These are phyloP conservation scores for Talaromyces nanjingensis DNA, from an alignment of 495 filamentous ascomycete genomes.

Conservation along the genomic window DNA sequence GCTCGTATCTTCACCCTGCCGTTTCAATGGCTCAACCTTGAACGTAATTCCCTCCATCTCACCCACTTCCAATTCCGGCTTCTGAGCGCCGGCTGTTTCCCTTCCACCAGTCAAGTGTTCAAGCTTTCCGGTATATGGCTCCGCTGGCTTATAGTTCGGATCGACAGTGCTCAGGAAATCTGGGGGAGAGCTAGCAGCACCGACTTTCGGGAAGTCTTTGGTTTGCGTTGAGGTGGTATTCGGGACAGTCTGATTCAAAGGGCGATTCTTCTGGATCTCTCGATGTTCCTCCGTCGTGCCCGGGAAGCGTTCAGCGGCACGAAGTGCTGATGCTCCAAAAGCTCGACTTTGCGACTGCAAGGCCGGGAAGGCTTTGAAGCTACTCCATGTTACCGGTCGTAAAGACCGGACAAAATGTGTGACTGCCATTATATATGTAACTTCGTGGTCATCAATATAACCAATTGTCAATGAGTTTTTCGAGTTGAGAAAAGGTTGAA, in stretches of 20 bases:
- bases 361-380: not conserved
- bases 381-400: not conserved
- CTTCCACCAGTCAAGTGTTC: constrained; percentile 58
- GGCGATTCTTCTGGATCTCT: constrained; percentile 46
- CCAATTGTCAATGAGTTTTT: not conserved
- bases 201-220: constrained; percentile 54
- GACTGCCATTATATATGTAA: not conserved
- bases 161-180: constrained; percentile 54
- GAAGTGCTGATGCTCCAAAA: constrained; percentile 1
- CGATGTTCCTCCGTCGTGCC: constrained; percentile 40
- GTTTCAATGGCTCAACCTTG: constrained; percentile 78
- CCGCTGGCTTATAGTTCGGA: constrained; percentile 48
- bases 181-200: constrained; percentile 49
- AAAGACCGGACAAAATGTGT: not conserved
- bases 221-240: constrained; percentile 59
- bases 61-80: constrained; percentile 76
- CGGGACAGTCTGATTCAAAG: constrained; percentile 54
- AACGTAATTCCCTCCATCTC: constrained; percentile 87
- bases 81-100: constrained; percentile 42
- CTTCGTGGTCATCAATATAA: not conserved
- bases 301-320: not conserved
- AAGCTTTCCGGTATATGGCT: constrained; percentile 51
- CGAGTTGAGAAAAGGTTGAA: not conserved
- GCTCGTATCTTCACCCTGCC: constrained; percentile 68
- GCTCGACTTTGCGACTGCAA: constrained; percentile 3